A percentile compares a stretch with the other conserved stretches of the same genome.
Conservation (phyloP, 1,284 basidiomycete genomes). For the Trichosporon sp. region DNA sequence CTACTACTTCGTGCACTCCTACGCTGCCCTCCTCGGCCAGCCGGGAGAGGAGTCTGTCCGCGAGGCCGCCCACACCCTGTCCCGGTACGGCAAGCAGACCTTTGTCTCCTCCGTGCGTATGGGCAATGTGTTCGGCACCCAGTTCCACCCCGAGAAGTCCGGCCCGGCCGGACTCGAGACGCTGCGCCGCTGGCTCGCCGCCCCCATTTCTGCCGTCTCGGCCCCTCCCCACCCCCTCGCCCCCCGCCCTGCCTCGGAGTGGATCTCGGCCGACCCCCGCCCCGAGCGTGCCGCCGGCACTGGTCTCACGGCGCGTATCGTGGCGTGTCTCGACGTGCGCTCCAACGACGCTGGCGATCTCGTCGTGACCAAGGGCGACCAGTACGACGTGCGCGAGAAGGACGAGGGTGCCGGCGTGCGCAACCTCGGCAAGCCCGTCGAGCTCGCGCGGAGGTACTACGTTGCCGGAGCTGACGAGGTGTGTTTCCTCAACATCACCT, state of each 20-base stretch:
- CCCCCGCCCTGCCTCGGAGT: not conserved
- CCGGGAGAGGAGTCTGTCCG: conserved; percentile 56
- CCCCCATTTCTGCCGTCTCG: conserved; percentile 49
- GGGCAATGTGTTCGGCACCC: conserved; percentile 87
- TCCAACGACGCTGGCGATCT: conserved; percentile 95
- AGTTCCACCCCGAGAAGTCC: conserved; percentile 99
- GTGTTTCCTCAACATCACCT: conserved; percentile 98
- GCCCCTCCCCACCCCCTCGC: conserved; percentile 30
- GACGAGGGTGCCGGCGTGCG: conserved; percentile 70
- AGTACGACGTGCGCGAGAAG: conserved; percentile 96
- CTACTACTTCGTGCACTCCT: conserved; percentile 99
- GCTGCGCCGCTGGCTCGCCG: conserved; percentile 79
- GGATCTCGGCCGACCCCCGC: conserved; percentile 28
- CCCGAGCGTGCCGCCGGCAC: conserved; percentile 57
- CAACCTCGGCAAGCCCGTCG: conserved; percentile 96
- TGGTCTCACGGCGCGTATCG: conserved; percentile 86
- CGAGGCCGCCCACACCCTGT: conserved; percentile 79
- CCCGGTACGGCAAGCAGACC: conserved; percentile 91
- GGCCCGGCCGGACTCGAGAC: conserved; percentile 85
- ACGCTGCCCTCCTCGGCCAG: conserved; percentile 65
- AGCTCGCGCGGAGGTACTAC: conserved; percentile 86
- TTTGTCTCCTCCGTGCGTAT: conserved; percentile 84
- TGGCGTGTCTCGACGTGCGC: conserved; percentile 97
- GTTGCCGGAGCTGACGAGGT: conserved; percentile 91
- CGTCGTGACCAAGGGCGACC: conserved; percentile 98